Evolutionary conservation across 345 rosid genomes (phyloP), one percentile per base, ranked within the genome.

Genomic region (Ceriops decandra): DNA sequence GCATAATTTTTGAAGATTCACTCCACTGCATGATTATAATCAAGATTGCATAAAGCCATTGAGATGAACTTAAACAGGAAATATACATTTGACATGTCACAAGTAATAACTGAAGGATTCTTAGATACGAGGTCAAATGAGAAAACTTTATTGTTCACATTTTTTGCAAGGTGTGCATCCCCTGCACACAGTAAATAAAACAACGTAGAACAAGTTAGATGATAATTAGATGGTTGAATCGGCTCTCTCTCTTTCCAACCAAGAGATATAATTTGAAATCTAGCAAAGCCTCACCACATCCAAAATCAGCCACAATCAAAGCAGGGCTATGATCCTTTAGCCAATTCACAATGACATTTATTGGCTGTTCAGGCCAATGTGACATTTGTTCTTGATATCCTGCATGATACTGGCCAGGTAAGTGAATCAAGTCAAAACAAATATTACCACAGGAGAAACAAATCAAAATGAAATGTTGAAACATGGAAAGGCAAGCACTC

Each of bases 371-470:
- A 28, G 99, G 97, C 99, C 99, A 95, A 72, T 80, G 90, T 11
- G 85, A 80, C 99, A 95, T 95, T 81, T 95, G 97, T 70, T 92
- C 89, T 70, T 90, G 93, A 80, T 95, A 95, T 63, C 99, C 95
- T 67, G 93, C 63, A 79, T 95, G 99, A 85, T 91, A 95, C 99
- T 95, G 81, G n/a, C 60, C 69, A 79, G 49, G 66, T 72, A 67
- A 71, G 78, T 52, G 8, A 69, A 63, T 26, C 52, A 64, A 75
- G 78, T 75, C 75, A 64, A 42, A 20, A 64, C 28, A 57, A 2
- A 49, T 57, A 60, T 30, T 38, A 6, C n/a, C 60, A 30, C 7
- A 1, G 1, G 7, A 52, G 35, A 61, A 24, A 53, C 57, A 54
- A 24, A 24, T 21, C 22, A 27, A 56, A 27, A 56, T 56, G 30